A percentile compares a stretch with the other conserved stretches of the same genome.
These are phyloP conservation scores for Hypomyces perniciosus DNA, from an alignment of 2,329 filamentous ascomycete species.

Conservation along the genomic window DNA sequence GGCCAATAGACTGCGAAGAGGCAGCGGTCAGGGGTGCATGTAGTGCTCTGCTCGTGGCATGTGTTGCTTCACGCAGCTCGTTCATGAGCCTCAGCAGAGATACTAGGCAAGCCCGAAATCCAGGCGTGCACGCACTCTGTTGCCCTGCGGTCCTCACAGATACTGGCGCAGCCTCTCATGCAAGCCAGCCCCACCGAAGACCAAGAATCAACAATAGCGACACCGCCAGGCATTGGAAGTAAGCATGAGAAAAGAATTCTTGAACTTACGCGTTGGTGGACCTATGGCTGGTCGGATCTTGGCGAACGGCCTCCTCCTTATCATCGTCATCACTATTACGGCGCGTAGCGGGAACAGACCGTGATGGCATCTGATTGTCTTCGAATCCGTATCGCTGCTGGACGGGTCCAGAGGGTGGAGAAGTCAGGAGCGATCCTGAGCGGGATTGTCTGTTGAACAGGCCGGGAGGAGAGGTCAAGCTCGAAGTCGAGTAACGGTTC, in stretches of 20 bases:
- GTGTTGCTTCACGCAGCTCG: background rate
- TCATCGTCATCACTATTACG: constrained; percentile 90
- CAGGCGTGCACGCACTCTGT: background rate
- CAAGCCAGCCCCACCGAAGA: background rate
- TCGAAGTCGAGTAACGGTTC: constrained; percentile 84
- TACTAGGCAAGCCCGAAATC: background rate
- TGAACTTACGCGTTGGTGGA: constrained; percentile 71
- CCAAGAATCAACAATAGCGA: background rate
- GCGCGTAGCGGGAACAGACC: constrained; percentile 79
- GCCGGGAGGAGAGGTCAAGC: constrained; percentile 74
- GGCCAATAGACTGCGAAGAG: background rate
- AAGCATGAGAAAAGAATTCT: constrained; percentile 12
- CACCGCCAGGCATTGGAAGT: background rate
- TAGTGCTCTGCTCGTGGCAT: background rate
- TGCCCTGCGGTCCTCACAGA: background rate
- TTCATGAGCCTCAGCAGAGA: background rate
- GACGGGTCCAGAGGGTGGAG: constrained; percentile 61
- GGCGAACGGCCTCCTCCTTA: constrained; percentile 67
- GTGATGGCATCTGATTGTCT: constrained; percentile 57
- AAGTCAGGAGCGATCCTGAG: constrained; percentile 74
- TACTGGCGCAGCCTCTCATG: background rate
- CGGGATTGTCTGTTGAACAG: constrained; percentile 67
- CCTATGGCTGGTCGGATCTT: constrained; percentile 65
- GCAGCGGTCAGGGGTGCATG: background rate
- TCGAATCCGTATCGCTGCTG: constrained; percentile 52